Base-by-base conservation (phyloP, 2,329 filamentous ascomycete species). In the Helminthosporium solani region DNA sequence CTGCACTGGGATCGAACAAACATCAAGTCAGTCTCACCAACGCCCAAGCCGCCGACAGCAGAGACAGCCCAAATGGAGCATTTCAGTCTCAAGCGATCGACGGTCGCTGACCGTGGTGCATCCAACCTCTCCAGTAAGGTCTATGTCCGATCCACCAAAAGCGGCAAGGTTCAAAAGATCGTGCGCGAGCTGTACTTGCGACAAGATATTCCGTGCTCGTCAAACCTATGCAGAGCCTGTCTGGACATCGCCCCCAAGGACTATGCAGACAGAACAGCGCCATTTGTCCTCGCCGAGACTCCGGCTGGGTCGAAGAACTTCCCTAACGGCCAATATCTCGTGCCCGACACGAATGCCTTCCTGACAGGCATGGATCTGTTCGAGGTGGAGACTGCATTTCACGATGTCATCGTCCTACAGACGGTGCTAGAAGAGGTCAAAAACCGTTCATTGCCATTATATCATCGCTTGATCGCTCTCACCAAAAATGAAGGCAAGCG, bases 121-220 rank as follows among this genome's bases (percentile, higher is more conserved):
- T 78, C 85, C 37, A 95, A 87, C 66, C 86, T 97, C 55, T 92
- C 90, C 25, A 96, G 87, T 81, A 99, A 97, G 75, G 84, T 95
- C 61, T 99, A 95, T 67, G 88, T 99, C 54, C 83, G 94, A 50
- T 96, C 94, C 20, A 95, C 92, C 38, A 91, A 89, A 73, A 94
- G 85, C 71, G 94, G 94, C 72, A 96, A 96, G 76, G 92, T 97
- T 49, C 94, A 97, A 72, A 99, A 99, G 79, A 95, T 99, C 65
- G 94, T 99, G 57, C 85, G 91, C 63, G 94, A 99, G 76, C 81
- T 97, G 53, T 99, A 99, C 73, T 79, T 99, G 51, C 84, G 94
- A 70, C 88, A 92, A 74, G 94, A 99, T 70, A 97, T 99, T 64
- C 92, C 94, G 40, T 99, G 94, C 75, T 96, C 92, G 27, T 97